These are phyloP conservation scores for Eugenia klotzschiana DNA, from an alignment of 441 rosid species.

Conservation along the genomic window DNA sequence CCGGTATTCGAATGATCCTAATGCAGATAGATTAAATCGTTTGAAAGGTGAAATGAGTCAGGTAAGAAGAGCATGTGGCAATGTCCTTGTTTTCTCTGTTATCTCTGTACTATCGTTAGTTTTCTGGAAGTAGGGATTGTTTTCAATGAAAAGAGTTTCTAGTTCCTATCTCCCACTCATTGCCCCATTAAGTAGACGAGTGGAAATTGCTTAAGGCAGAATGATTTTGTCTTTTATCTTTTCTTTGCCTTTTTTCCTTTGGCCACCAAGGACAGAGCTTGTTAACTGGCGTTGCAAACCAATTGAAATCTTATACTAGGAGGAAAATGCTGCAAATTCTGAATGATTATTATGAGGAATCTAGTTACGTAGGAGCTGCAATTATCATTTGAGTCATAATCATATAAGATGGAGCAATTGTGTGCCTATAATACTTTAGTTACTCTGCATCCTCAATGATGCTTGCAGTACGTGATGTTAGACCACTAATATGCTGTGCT, in stretches of 20 bases:
- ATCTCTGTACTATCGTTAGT: not conserved
- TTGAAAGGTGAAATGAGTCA: slow-evolving; percentile 88
- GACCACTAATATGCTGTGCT: not conserved
- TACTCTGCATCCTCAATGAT: not conserved
- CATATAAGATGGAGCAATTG: not conserved
- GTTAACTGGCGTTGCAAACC: not conserved
- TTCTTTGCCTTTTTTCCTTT: not conserved
- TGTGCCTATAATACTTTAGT: not conserved
- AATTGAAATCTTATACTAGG: not conserved
- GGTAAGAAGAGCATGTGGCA: slow-evolving; percentile 20
- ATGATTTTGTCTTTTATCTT: not conserved
- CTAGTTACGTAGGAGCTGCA: not conserved
- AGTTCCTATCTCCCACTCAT: not conserved
- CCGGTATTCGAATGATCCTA: slow-evolving; percentile 60
- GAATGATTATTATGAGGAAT: not conserved
- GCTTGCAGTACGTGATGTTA: not conserved
- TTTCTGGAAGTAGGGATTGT: not conserved
- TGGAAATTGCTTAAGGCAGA: not conserved
- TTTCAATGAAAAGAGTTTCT: not conserved
- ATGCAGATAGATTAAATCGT: slow-evolving; percentile 75
- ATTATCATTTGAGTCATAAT: not conserved
- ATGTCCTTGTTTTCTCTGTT: not conserved
- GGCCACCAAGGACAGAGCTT: not conserved
- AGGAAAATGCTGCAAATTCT: not conserved
- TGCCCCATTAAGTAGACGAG: not conserved